Evolutionary conservation across 441 rosid genomes (phyloP), one percentile per base, ranked within the genome.

Genomic region (Arabidopsis lyrata): DNA sequence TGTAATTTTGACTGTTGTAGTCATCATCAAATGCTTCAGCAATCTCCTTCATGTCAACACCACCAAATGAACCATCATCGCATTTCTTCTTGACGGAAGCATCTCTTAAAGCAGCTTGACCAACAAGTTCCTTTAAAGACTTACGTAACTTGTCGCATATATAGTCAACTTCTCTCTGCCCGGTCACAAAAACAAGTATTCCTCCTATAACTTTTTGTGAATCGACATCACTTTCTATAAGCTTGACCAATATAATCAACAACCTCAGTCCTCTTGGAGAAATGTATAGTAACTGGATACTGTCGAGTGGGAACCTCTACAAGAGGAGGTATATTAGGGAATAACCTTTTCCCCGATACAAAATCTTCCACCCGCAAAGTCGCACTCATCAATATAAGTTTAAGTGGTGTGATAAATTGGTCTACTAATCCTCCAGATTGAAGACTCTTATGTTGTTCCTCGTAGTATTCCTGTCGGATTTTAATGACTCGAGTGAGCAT

Each of bases 341-440:
- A 92, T 70, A 94, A 83, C 81, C 85, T 86, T 77, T 80, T 81
- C 36, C 88, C 91, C 47, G 88, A 87, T 72, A 77, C 66, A 66
- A 94, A 89, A 78, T 94, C 97, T 66, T 92, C 97, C 72, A 89
- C 90, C 58, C 86, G 82, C 86, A 92, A 68, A 48, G 94, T 92
- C 70, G 94, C 99, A 82, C 99, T 94, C 98, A 92, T 95, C 81
- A 95, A 75, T 80, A 95, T 81, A 76, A 89, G 87, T 76, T 89
- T 95, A 58, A 95, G 83, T 0, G 99, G 98, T 65, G 70, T 83
- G 47, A 92, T 11, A 22, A 22, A 22, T 66, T 77, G 68, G 78
- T 86, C 89, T 66, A 82, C 64, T 68, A 13, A 63, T 53, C 83
- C 80, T 73, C 97, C 95, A 36, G 86, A 83, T 73, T 73, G 81